These are phyloP conservation scores for Boletellus dicymbophilus DNA, from an alignment of 1,284 basidiomycete species.

Conservation along the genomic window DNA sequence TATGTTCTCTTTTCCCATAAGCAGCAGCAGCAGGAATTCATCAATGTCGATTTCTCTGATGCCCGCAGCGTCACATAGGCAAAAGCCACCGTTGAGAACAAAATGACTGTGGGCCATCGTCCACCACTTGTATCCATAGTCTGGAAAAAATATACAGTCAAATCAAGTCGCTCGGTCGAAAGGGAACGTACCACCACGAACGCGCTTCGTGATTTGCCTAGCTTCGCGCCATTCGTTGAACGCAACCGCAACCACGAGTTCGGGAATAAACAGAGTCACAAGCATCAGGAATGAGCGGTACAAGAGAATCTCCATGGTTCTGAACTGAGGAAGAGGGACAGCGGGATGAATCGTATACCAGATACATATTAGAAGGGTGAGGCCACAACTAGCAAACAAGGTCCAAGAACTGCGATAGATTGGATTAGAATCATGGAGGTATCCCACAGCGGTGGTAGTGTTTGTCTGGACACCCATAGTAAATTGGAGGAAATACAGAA, in stretches of 20 bases:
- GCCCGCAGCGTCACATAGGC: background rate
- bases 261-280: conserved; percentile 19
- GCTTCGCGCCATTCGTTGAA: conserved; percentile 27
- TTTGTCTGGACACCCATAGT: background rate
- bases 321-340: conserved; percentile 20
- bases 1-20: conserved; percentile 2
- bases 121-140: conserved; percentile 11
- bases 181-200: background rate
- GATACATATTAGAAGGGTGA: conserved; percentile 31
- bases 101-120: conserved; percentile 27
- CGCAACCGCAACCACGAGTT: conserved; percentile 25
- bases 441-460: background rate
- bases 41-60: background rate
- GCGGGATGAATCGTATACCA: conserved; percentile 39
- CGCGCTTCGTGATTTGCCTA: background rate
- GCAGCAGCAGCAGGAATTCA: background rate
- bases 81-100: conserved; percentile 32
- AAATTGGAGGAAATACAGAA: background rate
- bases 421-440: background rate
- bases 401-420: background rate
- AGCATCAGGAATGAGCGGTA: conserved; percentile 20
- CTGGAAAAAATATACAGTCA: conserved; percentile 7
- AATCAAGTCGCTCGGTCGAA: background rate
- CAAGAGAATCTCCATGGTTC: background rate
- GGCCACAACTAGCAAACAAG: background rate